These are phyloP conservation scores for Podila verticillata DNA, from an alignment of 192 early-diverging fungal species.

Conservation along the genomic window DNA sequence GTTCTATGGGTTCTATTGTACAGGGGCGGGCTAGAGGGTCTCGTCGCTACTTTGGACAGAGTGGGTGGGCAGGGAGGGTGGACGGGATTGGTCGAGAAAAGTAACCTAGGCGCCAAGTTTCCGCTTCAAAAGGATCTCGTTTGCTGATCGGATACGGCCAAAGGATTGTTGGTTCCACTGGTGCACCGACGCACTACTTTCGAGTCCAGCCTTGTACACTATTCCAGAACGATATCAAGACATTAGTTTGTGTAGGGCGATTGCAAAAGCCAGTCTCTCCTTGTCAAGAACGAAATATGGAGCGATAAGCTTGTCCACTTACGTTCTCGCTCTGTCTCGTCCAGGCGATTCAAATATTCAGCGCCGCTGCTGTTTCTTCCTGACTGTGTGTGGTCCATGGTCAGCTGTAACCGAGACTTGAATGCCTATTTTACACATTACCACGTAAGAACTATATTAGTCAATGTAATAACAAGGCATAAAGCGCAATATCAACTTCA, in stretches of 20 bases:
- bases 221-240: neutral
- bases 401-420: conserved; percentile 33
- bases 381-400: conserved; percentile 54
- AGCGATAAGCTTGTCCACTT: neutral
- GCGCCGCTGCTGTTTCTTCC: conserved; percentile 16
- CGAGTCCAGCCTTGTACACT: conserved; percentile 4
- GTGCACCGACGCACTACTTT: neutral
- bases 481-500: no score
- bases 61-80: no score
- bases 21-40: no score
- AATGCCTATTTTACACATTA: conserved; percentile 31
- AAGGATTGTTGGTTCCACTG: conserved; percentile 8
- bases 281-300: neutral
- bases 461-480: no score
- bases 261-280: neutral
- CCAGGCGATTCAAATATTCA: conserved; percentile 49
- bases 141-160: conserved; percentile 4
- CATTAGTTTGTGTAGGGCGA: neutral
- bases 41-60: no score
- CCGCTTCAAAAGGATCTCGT: conserved; percentile 1
- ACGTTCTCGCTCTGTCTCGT: conserved; percentile 57
- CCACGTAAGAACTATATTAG: neutral
- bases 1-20: no score
- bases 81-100: no score
- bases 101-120: neutral